These are phyloP conservation scores for Mytilinidion resinicola DNA, from an alignment of 495 filamentous ascomycete genomes.

Conservation along the genomic window DNA sequence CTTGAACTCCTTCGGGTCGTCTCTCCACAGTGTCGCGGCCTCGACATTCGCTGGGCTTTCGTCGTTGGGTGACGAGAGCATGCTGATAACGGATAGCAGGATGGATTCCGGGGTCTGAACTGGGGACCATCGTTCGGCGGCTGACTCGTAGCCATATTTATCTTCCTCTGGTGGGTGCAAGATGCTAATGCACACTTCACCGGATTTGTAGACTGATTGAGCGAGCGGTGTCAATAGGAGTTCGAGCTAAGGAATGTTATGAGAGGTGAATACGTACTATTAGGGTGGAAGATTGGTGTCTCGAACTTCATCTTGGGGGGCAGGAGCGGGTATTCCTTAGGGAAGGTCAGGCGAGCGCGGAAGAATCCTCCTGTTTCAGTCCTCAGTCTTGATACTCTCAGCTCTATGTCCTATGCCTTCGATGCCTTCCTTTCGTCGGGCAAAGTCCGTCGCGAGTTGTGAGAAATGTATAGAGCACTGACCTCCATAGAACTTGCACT, in stretches of 20 bases:
- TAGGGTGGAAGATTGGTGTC: constrained; percentile 86
- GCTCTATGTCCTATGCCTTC: neutral
- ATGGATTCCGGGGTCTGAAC: constrained; percentile 97
- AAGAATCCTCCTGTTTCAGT: constrained; percentile 70
- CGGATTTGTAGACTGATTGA: constrained; percentile 63
- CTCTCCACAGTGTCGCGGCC: constrained; percentile 79
- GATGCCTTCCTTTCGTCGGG: neutral
- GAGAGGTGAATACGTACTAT: constrained; percentile 48
- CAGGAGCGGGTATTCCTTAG: constrained; percentile 75
- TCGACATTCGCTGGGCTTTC: constrained; percentile 95
- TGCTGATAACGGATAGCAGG: constrained; percentile 82
- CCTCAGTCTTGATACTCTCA: neutral
- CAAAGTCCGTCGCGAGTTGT: neutral
- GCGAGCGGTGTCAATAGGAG: neutral
- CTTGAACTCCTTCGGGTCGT: constrained; percentile 75
- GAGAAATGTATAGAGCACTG: constrained; percentile 30
- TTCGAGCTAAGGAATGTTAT: neutral
- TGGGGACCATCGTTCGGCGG: constrained; percentile 92
- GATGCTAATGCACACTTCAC: constrained; percentile 94
- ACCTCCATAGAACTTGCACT: constrained; percentile 93
- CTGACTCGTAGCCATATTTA: constrained; percentile 88
- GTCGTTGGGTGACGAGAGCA: constrained; percentile 89
- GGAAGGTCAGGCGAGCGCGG: constrained; percentile 72
- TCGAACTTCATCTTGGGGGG: constrained; percentile 92
- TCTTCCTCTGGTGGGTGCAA: constrained; percentile 95